phyloP scores from a whole-genome alignment of 139 green algal genomes.

The Trebouxia sp. region DNA sequence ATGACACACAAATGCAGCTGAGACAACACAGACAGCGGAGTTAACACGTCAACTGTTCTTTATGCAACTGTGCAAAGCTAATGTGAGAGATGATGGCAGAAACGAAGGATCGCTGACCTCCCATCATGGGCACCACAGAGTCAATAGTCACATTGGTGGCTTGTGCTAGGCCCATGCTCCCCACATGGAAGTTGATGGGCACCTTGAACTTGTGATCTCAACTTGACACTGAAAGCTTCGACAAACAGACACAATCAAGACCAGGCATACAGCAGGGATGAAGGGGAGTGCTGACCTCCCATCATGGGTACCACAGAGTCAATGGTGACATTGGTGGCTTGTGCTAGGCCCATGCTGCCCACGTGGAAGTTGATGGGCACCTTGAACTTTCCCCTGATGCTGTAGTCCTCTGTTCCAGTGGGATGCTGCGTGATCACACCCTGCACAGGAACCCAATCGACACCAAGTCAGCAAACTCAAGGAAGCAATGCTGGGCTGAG shows the following conservation, averaged over 20 bases:
- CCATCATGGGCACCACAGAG: constrained; percentile 47
- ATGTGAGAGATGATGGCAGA: too few species aligned
- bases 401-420: constrained; percentile 63
- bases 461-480: too few species aligned
- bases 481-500: not conserved
- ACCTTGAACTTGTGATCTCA: constrained; percentile 72
- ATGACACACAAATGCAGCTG: too few species aligned
- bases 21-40: too few species aligned
- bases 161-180: constrained; percentile 64
- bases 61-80: too few species aligned
- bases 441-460: constrained; percentile 55
- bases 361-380: constrained; percentile 69
- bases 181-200: constrained; percentile 67
- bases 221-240: too few species aligned
- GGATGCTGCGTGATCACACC: constrained; percentile 62
- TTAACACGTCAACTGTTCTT: too few species aligned
- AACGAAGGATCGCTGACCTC: too few species aligned
- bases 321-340: constrained; percentile 40
- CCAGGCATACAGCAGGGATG: not conserved
- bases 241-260: not conserved
- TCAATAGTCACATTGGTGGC: constrained; percentile 42
- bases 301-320: constrained; percentile 50
- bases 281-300: not conserved
- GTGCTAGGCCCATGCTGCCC: constrained; percentile 66
- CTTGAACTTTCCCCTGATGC: constrained; percentile 64